Evolutionary conservation across 768 basidiomycete genomes (phyloP).

Genomic region (Clitopilus hobsonii): DNA sequence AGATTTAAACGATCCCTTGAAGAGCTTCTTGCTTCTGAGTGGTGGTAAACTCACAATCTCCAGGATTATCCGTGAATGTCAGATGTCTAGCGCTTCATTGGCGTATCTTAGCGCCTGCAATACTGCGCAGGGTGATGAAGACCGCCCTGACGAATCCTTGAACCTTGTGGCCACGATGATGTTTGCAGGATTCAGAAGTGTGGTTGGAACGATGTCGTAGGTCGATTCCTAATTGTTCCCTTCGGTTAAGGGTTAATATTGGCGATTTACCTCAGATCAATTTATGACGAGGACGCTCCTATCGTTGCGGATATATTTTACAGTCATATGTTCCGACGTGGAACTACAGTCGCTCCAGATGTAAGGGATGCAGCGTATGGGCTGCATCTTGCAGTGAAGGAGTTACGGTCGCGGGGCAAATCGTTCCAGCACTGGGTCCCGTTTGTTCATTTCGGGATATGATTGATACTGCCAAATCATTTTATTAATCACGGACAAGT

Average conservation of each 20-base stretch:
- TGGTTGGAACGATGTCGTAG: conserved; percentile 12
- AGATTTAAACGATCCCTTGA: background rate
- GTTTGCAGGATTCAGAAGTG: conserved; percentile 12
- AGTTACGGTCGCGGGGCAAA: background rate
- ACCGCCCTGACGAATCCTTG: conserved; percentile 7
- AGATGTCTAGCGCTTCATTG: background rate
- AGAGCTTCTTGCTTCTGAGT: background rate
- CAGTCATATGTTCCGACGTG: background rate
- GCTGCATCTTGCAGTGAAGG: background rate
- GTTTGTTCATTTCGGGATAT: background rate
- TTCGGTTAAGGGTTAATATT: background rate
- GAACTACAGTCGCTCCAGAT: background rate
- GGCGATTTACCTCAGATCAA: background rate
- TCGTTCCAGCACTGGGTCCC: background rate
- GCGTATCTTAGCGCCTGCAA: background rate
- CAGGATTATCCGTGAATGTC: background rate
- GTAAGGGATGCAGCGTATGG: background rate
- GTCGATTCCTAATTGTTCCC: background rate
- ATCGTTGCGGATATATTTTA: background rate
- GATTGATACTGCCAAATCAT: too few species aligned
- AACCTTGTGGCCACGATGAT: conserved; percentile 10
- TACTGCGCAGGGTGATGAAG: background rate
- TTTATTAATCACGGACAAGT: too few species aligned
- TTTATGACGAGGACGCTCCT: background rate
- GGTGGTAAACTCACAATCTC: background rate